These are phyloP conservation scores for Euphorbia schlechtendalii DNA, from an alignment of 441 rosid genomes.

Conservation along the genomic window DNA sequence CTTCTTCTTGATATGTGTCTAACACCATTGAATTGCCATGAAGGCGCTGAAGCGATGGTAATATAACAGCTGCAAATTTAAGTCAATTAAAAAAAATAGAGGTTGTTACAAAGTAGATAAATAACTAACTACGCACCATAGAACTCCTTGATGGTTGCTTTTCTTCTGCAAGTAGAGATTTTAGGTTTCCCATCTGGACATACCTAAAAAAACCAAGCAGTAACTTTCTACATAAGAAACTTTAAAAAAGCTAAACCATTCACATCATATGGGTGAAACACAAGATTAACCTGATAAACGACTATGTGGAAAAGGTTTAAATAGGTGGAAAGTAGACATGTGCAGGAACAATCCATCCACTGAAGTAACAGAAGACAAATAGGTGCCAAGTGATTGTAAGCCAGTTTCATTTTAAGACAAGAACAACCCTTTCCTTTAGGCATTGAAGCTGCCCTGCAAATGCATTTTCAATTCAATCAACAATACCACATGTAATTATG, in stretches of 20 bases:
- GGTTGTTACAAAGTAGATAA: background rate
- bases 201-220: constrained; percentile 27
- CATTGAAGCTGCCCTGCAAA: constrained; percentile 46
- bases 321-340: constrained; percentile 37
- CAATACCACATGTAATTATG: too few species aligned
- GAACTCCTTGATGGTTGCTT: constrained; percentile 69
- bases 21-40: constrained; percentile 42
- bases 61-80: constrained; percentile 51
- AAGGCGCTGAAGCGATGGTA: constrained; percentile 74
- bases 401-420: constrained; percentile 45
- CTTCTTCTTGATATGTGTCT: constrained; percentile 19
- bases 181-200: constrained; percentile 36
- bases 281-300: constrained; percentile 38
- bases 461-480: background rate
- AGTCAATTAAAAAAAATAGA: constrained; percentile 9
- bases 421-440: constrained; percentile 34
- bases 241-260: constrained; percentile 3
- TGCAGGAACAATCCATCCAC: constrained; percentile 49
- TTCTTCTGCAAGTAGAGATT: constrained; percentile 44
- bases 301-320: constrained; percentile 42
- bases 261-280: background rate
- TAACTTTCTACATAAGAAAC: background rate
- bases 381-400: constrained; percentile 39
- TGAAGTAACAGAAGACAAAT: constrained; percentile 39
- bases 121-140: constrained; percentile 41